phyloP scores from a whole-genome alignment of 2,329 filamentous ascomycete genomes.

The Xylariaceae sp. region DNA sequence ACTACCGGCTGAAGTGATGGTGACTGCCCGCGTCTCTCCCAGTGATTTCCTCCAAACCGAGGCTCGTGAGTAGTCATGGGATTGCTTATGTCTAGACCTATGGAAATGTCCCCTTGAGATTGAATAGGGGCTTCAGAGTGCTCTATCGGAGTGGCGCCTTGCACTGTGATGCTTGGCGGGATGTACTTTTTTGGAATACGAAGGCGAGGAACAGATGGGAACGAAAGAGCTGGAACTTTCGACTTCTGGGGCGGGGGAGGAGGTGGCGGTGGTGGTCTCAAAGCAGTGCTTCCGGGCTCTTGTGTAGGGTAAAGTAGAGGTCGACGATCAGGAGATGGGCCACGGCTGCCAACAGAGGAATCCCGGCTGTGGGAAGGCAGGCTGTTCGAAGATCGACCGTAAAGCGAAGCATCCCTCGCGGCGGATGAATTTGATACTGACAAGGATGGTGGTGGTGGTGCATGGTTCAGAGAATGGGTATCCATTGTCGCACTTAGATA shows the following conservation, averaged over 20 bases:
- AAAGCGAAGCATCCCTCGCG: constrained; percentile 4
- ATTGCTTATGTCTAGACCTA: constrained; percentile 30
- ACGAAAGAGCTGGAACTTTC: constrained; percentile 34
- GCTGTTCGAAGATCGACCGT: constrained; percentile 10
- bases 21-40: constrained; percentile 9
- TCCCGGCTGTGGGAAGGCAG: constrained; percentile 12
- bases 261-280: constrained; percentile 3
- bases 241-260: constrained; percentile 17
- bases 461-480: neutral
- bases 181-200: constrained; percentile 41
- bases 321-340: constrained; percentile 17
- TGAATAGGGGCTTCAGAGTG: neutral
- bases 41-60: constrained; percentile 26
- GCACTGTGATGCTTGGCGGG: constrained; percentile 36
- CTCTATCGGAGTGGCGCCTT: constrained; percentile 29
- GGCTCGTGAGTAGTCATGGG: constrained; percentile 26
- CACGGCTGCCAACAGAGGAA: constrained; percentile 16
- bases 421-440: constrained; percentile 13
- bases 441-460: constrained; percentile 20
- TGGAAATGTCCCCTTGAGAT: constrained; percentile 17
- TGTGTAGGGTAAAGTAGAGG: constrained; percentile 7
- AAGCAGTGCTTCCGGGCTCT: neutral
- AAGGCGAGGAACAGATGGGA: constrained; percentile 40
- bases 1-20: constrained; percentile 14
- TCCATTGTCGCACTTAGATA: constrained; percentile 37